Percentiles rank a stretch among this genome's conserved stretches.
Conservation (phyloP, 495 filamentous ascomycete species). For the Chaetomium cochliodes region DNA sequence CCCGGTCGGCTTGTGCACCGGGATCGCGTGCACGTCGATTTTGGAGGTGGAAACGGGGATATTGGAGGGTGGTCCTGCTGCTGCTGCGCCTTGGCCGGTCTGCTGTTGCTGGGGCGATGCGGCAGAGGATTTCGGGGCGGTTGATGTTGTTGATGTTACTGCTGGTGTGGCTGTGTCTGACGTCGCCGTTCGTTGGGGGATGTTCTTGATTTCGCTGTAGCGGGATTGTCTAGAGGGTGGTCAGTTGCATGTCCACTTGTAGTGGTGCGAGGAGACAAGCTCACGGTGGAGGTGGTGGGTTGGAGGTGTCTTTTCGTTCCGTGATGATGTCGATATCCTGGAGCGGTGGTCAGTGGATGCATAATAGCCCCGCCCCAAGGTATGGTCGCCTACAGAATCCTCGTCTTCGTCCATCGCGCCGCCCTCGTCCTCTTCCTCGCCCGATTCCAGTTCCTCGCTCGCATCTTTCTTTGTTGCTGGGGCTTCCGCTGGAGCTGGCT, state of each 20-base stretch:
- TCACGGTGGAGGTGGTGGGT: slow-evolving; percentile 66
- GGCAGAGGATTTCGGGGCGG: background rate
- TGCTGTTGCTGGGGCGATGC: slow-evolving; percentile 25
- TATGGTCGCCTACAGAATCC: slow-evolving; percentile 40
- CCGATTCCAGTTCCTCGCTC: slow-evolving; percentile 55
- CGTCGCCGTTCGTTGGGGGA: slow-evolving; percentile 60
- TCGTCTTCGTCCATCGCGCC: slow-evolving; percentile 75
- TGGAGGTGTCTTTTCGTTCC: slow-evolving; percentile 74
- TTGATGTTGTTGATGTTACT: background rate
- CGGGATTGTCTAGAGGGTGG: slow-evolving; percentile 43
- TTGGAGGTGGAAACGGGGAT: slow-evolving; percentile 65
- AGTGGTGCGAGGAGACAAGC: slow-evolving; percentile 26
- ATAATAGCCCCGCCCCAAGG: too few species aligned
- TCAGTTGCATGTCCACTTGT: background rate
- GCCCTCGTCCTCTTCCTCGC: slow-evolving; percentile 65
- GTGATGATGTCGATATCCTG: slow-evolving; percentile 96
- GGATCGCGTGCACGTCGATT: slow-evolving; percentile 80
- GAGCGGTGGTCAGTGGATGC: slow-evolving; percentile 27
- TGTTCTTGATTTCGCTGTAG: slow-evolving; percentile 65
- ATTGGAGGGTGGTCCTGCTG: slow-evolving; percentile 24
- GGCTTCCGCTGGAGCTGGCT: slow-evolving; percentile 22
- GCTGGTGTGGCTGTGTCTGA: slow-evolving; percentile 38
- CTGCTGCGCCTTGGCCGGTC: slow-evolving; percentile 24
- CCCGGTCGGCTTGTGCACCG: slow-evolving; percentile 67
- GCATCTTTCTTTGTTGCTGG: slow-evolving; percentile 28